Evolutionary conservation across 495 filamentous ascomycete genomes (phyloP).

Genomic region (Aspergillus cristatus): DNA sequence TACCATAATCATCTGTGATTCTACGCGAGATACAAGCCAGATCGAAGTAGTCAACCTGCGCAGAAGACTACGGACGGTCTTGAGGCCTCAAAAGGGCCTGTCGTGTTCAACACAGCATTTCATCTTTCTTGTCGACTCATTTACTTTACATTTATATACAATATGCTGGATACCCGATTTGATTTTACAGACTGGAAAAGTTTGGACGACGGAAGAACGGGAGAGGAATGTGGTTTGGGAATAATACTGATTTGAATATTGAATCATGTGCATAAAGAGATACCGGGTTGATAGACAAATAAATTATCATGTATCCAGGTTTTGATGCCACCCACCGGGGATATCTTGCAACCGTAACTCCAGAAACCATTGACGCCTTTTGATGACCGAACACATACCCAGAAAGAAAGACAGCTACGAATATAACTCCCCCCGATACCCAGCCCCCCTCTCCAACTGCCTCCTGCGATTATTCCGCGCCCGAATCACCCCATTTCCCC

Average conservation of each 20-base stretch:
- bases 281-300: conserved; percentile 6
- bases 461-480: conserved; percentile 21
- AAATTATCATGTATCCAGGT: too few species aligned
- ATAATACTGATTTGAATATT: not conserved
- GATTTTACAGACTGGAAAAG: conserved; percentile 4
- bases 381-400: conserved; percentile 4
- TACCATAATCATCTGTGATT: too few species aligned
- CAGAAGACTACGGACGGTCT: conserved; percentile 12
- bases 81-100: too few species aligned
- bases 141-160: conserved; percentile 7
- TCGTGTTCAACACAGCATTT: conserved; percentile 20
- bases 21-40: too few species aligned
- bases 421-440: conserved; percentile 34
- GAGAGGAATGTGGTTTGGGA: not conserved
- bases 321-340: not conserved
- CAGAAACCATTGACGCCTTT: not conserved
- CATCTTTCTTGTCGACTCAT: conserved; percentile 12
- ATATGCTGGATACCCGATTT: conserved; percentile 36
- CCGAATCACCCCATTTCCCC: conserved; percentile 7
- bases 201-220: not conserved
- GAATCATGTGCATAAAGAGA: conserved; percentile 7
- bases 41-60: conserved; percentile 17
- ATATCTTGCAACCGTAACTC: not conserved
- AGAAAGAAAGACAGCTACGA: conserved; percentile 13
- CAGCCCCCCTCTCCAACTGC: conserved; percentile 35